Evolutionary conservation across 352 stramenopile genomes (phyloP), one percentile per base, ranked within the genome.

Genomic region (Globisporangium radiosum): DNA sequence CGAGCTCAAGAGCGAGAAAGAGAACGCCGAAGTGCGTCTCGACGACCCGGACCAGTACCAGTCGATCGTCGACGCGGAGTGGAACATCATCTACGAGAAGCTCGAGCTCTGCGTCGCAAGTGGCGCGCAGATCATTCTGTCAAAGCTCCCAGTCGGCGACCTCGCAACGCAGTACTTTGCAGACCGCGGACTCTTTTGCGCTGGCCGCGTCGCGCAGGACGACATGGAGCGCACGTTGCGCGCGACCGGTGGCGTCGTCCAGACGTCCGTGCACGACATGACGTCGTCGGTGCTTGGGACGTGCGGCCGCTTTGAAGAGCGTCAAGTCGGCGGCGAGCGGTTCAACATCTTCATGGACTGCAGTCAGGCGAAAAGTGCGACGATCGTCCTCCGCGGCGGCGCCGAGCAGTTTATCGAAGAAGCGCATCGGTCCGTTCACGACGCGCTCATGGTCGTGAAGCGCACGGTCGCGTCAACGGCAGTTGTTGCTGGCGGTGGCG

Each of bases 11-110:
- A 97, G 83, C 40, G 97, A 99, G 78, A 99, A 99, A 78, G 97
- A 99, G 78, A 98, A 99, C 79, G 97, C 96, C 47, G 96, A 99
- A 69, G 92, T 99, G 49, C 92, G 97, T 55, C 97, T 99, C 67
- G 90, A 97, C 47, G 95, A 98, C 77, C 97, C 97, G n/a, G 77
- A 86, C 45, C 84, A 98, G 71, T 99, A 99, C 85, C 97, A 99
- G 82, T 97, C 88, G 54, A 99, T 99, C 70, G 97, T 99, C 7
- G 97, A 99, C 68, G 97, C 97, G 19, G 97, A 99, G 78, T 99
- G 97, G 97, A 94, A 97, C 69, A 98, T 99, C 66, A 99, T 99
- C 73, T 99, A 99, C 78, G 95, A 99, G 63, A 99, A 99, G 73
- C 81, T 98, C 43, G 90, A 97, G 25, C 70, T 90, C 56, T 96